Evolutionary conservation across 176 grass and related monocot genomes (phyloP), one percentile per base, ranked within the genome.

Genomic region (Themeda triandra): DNA sequence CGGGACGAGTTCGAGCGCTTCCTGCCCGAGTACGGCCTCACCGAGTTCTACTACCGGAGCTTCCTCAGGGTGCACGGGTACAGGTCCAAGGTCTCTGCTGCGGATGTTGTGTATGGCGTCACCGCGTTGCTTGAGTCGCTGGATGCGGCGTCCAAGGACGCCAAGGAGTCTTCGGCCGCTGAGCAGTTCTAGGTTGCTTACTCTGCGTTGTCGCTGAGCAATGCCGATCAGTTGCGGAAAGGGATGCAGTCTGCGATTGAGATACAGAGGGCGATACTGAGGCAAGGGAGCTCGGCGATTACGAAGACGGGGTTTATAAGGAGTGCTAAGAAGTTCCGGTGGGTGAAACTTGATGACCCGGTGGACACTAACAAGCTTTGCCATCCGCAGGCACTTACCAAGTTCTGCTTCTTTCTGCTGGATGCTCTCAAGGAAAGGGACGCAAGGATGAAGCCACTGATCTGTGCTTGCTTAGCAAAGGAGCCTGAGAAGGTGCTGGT

Each of bases 321-420:
- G 76, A 97, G 95, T 6, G 84, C 88, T 3, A 90, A 89, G 48
- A 97, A 97, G 72, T 97, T 97, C 44, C 75, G 95, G 73, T 97
- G 92, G 95, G 88, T 92, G 39, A 97, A 92, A 82, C 90, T 97
- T 36, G 92, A 94, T 71, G 95, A 97, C 63, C 92, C 90, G 25
- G 88, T 97, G 36, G 92, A 97, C 78, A 88, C 90, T 0, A 76
- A 64, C 35, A 88, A 63, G 65, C 71, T 97, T 32, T 93, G 92
- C 51, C 92, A 92, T 45, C 95, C 95, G 23, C 92, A 94, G 65
- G 92, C 95, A 15, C 90, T 97, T 32, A 97, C 92, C 74, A 94
- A 94, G 51, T 97, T 97, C 84, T 89, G 88, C 64, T 94, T 89
- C 78, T 94, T 97, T 51, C 82, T 97, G 29, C 90, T 97, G 95